A percentile compares a stretch with the other conserved stretches of the same genome.
phyloP scores from a whole-genome alignment of 1,284 basidiomycete genomes.

The Leccinum insolens region DNA sequence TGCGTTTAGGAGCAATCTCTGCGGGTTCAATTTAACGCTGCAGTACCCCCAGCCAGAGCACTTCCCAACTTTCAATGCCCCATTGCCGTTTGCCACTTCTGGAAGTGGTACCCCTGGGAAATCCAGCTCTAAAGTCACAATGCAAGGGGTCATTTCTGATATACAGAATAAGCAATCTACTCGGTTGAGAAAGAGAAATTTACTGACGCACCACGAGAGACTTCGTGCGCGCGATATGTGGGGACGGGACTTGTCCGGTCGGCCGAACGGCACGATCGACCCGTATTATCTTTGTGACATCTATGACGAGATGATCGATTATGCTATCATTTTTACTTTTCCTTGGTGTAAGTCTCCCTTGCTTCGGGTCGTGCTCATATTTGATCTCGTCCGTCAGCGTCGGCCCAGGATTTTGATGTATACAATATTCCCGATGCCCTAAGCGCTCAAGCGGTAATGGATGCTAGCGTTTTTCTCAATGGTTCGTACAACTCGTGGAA shows the following conservation, averaged over 20 bases:
- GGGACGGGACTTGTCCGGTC: conserved; percentile 48
- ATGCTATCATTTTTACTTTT: conserved; percentile 60
- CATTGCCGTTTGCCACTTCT: conserved; percentile 28
- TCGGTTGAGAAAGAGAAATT: background rate
- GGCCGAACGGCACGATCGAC: conserved; percentile 56
- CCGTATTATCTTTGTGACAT: conserved; percentile 61
- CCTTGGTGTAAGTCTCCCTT: conserved; percentile 60
- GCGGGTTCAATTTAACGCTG: conserved; percentile 67
- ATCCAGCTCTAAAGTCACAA: conserved; percentile 12
- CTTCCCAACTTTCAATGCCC: conserved; percentile 47
- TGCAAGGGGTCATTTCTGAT: conserved; percentile 21
- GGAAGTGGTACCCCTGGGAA: conserved; percentile 14
- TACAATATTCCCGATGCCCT: background rate
- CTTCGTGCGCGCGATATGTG: conserved; percentile 38
- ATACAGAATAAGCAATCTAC: conserved; percentile 6
- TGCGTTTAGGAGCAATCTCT: conserved; percentile 54
- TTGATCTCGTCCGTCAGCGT: conserved; percentile 31
- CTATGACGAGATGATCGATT: conserved; percentile 54
- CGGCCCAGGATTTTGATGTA: conserved; percentile 39
- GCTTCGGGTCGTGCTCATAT: background rate
- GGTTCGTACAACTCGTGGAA: background rate
- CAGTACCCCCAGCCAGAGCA: conserved; percentile 68
- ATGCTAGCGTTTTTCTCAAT: background rate
- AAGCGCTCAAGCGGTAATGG: background rate
- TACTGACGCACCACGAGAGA: conserved; percentile 9